These are phyloP conservation scores for Daucus carota DNA, from an alignment of 129 eudicot species.

Conservation along the genomic window DNA sequence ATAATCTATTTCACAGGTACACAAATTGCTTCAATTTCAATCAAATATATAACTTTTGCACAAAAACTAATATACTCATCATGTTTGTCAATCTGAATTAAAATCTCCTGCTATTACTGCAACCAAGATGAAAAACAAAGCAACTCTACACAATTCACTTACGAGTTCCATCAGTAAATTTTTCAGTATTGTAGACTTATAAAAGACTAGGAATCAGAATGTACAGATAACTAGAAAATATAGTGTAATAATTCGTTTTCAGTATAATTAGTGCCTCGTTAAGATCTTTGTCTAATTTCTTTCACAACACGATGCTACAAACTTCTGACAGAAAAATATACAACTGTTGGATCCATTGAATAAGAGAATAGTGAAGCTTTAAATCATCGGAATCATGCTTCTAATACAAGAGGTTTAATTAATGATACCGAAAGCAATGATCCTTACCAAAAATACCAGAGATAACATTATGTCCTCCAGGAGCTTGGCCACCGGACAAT, in stretches of 20 bases:
- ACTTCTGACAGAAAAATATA: not conserved
- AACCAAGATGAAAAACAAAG: not conserved
- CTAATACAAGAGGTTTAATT: not conserved
- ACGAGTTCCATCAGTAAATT: not conserved
- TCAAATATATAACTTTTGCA: not conserved
- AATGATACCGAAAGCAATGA: not conserved
- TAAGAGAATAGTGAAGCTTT: no score
- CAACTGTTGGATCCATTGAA: not conserved
- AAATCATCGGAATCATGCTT: not conserved
- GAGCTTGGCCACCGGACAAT: slow-evolving; percentile 81
- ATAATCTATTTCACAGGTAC: slow-evolving; percentile 33
- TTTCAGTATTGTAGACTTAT: not conserved
- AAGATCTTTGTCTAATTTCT: not conserved
- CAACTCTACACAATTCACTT: not conserved
- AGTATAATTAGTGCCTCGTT: no score
- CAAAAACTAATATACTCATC: not conserved
- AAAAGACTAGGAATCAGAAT: not conserved
- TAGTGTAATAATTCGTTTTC: not conserved
- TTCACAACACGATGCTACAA: not conserved
- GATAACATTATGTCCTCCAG: slow-evolving; percentile 76
- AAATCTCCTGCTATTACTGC: not conserved
- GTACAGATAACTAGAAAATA: not conserved
- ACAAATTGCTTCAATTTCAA: not conserved
- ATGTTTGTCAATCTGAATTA: not conserved
- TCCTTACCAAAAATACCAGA: slow-evolving; percentile 64